Evolutionary conservation across 176 grass and related monocot species (phyloP).

Genomic region (Tillandsia leiboldiana): DNA sequence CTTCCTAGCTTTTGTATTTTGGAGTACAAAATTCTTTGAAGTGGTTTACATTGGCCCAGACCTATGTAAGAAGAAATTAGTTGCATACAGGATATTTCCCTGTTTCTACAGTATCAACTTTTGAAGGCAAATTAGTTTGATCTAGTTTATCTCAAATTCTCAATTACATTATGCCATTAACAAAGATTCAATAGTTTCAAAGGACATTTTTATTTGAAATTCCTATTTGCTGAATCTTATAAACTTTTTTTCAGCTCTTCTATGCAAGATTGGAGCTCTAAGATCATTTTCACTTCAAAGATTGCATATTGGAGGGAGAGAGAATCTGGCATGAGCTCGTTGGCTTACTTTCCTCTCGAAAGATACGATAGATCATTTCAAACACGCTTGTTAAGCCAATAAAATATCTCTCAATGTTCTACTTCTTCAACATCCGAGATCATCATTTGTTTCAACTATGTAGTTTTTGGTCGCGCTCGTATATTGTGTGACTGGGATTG

Average conservation of each 20-base stretch:
- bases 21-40: too few relatives aligned
- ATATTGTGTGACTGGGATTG: constrained; percentile 74
- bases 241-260: constrained; percentile 33
- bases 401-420: constrained; percentile 59
- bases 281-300: constrained; percentile 68
- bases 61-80: background rate
- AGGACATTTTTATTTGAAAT: background rate
- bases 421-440: constrained; percentile 64
- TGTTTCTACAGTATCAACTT: background rate
- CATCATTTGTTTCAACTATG: constrained; percentile 47
- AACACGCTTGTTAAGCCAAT: constrained; percentile 52
- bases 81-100: too few relatives aligned
- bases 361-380: constrained; percentile 76
- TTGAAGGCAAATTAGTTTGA: background rate
- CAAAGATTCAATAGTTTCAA: too few relatives aligned
- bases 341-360: constrained; percentile 77
- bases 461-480: constrained; percentile 53
- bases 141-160: constrained; percentile 1
- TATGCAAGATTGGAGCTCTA: constrained; percentile 61
- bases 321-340: constrained; percentile 68
- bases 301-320: constrained; percentile 58
- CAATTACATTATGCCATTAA: constrained; percentile 2
- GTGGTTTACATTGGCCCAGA: background rate
- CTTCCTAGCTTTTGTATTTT: background rate
- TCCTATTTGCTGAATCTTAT: background rate